These are phyloP conservation scores for Nakazawaea anatomiae DNA, from an alignment of 805 yeast species.

Conservation along the genomic window DNA sequence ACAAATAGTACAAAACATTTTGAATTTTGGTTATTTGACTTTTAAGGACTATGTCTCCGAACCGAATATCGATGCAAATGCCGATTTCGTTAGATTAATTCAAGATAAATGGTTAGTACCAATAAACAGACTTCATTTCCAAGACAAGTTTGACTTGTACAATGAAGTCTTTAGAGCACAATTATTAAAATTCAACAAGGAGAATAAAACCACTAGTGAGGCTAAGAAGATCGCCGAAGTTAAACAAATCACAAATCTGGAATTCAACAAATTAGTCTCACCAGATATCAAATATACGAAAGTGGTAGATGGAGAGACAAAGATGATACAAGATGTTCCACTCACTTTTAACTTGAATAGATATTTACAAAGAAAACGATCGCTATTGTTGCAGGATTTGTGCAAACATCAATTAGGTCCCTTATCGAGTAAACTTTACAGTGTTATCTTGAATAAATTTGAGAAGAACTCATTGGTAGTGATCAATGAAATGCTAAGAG, in stretches of 20 bases:
- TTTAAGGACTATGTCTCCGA: slow-evolving; percentile 41
- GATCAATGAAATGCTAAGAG: slow-evolving; percentile 14
- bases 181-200: slow-evolving; percentile 24
- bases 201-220: slow-evolving; percentile 36
- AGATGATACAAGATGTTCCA: slow-evolving; percentile 43
- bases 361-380: slow-evolving; percentile 61
- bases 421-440: slow-evolving; percentile 60
- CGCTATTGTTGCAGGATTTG: slow-evolving; percentile 54
- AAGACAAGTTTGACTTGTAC: slow-evolving; percentile 24
- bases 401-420: slow-evolving; percentile 67
- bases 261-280: slow-evolving; percentile 27
- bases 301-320: slow-evolving; percentile 20
- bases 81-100: slow-evolving; percentile 38
- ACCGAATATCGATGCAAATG: slow-evolving; percentile 23
- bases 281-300: slow-evolving; percentile 2
- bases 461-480: slow-evolving; percentile 49
- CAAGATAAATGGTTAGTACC: slow-evolving; percentile 47
- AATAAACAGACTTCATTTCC: slow-evolving; percentile 27
- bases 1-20: slow-evolving; percentile 60
- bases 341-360: slow-evolving; percentile 60
- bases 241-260: slow-evolving; percentile 43
- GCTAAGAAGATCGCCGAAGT: slow-evolving; percentile 55
- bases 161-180: slow-evolving; percentile 33
- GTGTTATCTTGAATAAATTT: slow-evolving; percentile 45
- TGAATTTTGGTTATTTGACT: slow-evolving; percentile 64